phyloP scores from a whole-genome alignment of 1,139 yeast species.

The Magnusiomyces paraingens region DNA sequence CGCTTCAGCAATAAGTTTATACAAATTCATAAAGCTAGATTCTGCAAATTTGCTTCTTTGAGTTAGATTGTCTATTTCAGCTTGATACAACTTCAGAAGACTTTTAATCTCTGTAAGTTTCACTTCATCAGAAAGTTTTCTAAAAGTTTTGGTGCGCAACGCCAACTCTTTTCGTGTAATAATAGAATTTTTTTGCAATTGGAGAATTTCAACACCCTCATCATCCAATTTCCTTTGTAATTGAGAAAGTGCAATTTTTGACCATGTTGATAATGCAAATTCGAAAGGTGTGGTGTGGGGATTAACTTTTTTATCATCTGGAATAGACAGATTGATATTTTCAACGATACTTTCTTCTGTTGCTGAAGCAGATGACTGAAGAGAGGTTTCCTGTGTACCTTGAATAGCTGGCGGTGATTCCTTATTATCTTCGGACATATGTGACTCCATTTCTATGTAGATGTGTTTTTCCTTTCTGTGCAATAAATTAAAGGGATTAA shows the following conservation, averaged over 20 bases:
- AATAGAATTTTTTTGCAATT: slow-evolving; percentile 60
- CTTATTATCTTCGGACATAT: no score
- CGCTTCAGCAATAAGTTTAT: slow-evolving; percentile 74
- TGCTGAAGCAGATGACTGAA: no score
- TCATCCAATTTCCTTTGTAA: slow-evolving; percentile 68
- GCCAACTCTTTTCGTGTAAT: slow-evolving; percentile 72
- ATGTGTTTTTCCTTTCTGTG: no score
- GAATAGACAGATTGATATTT: no score
- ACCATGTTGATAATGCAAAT: slow-evolving; percentile 71
- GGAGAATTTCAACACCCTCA: slow-evolving; percentile 67
- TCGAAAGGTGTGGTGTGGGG: slow-evolving; percentile 35
- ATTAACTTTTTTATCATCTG: no score
- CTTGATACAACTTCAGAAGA: slow-evolving; percentile 74
- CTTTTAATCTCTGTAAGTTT: slow-evolving; percentile 61
- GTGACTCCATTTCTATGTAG: no score
- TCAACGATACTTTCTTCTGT: no score
- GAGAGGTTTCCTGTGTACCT: no score
- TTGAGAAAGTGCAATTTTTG: slow-evolving; percentile 59
- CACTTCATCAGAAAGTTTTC: slow-evolving; percentile 57
- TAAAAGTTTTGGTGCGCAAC: slow-evolving; percentile 72
- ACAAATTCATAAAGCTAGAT: slow-evolving; percentile 62
- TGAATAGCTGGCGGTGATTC: no score
- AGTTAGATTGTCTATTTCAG: slow-evolving; percentile 79
- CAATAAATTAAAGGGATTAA: no score
- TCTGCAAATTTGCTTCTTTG: slow-evolving; percentile 72